Evolutionary conservation across 2,329 filamentous ascomycete genomes (phyloP).

Genomic region (Uncinocarpus reesii): DNA sequence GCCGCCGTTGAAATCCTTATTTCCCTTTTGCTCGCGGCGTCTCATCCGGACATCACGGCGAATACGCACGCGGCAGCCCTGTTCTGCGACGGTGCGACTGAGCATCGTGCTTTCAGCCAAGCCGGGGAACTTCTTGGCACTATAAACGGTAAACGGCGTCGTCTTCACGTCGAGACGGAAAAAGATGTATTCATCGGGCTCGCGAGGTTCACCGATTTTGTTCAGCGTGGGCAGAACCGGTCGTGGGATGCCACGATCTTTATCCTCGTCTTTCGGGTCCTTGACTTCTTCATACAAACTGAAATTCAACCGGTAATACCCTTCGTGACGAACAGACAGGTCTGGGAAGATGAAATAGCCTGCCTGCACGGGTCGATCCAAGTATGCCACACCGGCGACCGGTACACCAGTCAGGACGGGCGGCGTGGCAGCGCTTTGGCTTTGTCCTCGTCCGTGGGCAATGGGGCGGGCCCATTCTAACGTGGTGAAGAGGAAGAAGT

Average conservation of each 20-base stretch:
- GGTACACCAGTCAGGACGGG: conserved; percentile 89
- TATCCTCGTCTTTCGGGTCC: conserved; percentile 66
- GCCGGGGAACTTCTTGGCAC: conserved; percentile 97
- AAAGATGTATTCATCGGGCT: conserved; percentile 54
- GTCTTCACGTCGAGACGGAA: conserved; percentile 88
- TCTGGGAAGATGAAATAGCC: conserved; percentile 98
- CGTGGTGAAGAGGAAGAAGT: conserved; percentile 94
- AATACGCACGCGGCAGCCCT: conserved; percentile 93
- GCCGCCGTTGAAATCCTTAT: conserved; percentile 48
- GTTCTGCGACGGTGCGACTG: conserved; percentile 85
- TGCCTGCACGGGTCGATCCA: conserved; percentile 67
- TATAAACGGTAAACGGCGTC: conserved; percentile 75
- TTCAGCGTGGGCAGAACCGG: background rate
- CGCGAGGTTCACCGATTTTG: background rate
- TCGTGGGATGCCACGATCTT: conserved; percentile 28
- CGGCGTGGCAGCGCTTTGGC: conserved; percentile 56
- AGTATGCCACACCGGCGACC: conserved; percentile 89
- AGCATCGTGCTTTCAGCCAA: conserved; percentile 78
- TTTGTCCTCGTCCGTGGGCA: conserved; percentile 65
- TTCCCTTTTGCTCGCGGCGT: conserved; percentile 62
- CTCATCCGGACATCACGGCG: conserved; percentile 88
- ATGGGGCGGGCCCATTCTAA: conserved; percentile 77
- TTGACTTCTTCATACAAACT: conserved; percentile 91
- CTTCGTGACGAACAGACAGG: conserved; percentile 89
- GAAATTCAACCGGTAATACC: conserved; percentile 82